phyloP scores from a whole-genome alignment of 1,139 yeast species.

The Saccharomycopsis hybrid region DNA sequence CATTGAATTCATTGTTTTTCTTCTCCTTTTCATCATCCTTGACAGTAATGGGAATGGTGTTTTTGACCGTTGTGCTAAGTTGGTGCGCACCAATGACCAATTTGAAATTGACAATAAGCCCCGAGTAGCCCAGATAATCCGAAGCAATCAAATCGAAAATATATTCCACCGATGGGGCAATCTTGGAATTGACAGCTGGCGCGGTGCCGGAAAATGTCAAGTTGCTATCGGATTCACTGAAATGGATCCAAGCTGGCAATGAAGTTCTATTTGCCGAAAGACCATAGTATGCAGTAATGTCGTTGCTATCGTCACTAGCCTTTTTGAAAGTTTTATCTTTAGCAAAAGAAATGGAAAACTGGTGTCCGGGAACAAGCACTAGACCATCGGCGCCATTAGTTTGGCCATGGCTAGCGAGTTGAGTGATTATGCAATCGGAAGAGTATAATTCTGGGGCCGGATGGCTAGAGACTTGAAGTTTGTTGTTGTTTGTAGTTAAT shows the following conservation, averaged over 20 bases:
- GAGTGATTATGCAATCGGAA: constrained; percentile 37
- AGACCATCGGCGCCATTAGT: constrained; percentile 73
- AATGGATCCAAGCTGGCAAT: constrained; percentile 81
- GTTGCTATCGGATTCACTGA: constrained; percentile 42
- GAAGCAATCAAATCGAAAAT: constrained; percentile 74
- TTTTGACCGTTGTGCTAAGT: constrained; percentile 50
- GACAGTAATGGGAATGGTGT: constrained; percentile 26
- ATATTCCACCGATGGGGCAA: constrained; percentile 80
- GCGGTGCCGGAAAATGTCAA: constrained; percentile 82
- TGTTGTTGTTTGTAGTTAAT: constrained; percentile 28
- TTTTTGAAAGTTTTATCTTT: constrained; percentile 28
- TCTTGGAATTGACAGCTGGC: constrained; percentile 74
- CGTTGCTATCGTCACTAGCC: constrained; percentile 36
- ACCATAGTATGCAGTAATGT: constrained; percentile 73
- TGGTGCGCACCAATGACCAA: constrained; percentile 84
- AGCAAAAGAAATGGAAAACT: constrained; percentile 58
- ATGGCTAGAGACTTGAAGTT: constrained; percentile 7
- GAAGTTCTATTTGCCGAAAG: constrained; percentile 76
- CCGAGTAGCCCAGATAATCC: constrained; percentile 70
- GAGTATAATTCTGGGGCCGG: constrained; percentile 29
- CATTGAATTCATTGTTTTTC: constrained; percentile 33
- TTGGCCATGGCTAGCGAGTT: constrained; percentile 50
- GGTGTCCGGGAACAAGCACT: constrained; percentile 63
- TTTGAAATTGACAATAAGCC: constrained; percentile 62
- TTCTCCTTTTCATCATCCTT: constrained; percentile 30